Percentiles rank a stretch among this genome's conserved stretches.
Conservation (phyloP, 352 stramenopile genomes). For the Phytophthora foliorum region DNA sequence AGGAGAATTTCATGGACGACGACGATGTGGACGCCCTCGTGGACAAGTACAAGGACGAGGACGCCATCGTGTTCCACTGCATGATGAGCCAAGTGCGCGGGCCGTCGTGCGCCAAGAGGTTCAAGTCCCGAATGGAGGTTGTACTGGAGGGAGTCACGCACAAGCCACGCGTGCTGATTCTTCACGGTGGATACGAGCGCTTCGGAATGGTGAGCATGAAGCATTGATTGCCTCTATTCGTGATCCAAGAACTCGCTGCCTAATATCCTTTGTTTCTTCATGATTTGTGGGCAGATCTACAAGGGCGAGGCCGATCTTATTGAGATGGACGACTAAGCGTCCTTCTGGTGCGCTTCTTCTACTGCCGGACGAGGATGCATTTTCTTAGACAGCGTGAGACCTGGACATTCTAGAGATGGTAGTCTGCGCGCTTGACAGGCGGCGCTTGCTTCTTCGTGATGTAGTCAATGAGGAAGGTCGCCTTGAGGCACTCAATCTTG, state of each 20-base stretch:
- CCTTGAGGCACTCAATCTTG: slow-evolving; percentile 80
- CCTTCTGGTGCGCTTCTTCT: background rate
- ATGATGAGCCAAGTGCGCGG: slow-evolving; percentile 90
- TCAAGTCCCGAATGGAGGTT: slow-evolving; percentile 68
- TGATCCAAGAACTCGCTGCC: slow-evolving; percentile 6
- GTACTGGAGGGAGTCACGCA: slow-evolving; percentile 54
- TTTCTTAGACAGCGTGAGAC: slow-evolving; percentile 7
- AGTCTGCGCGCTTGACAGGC: slow-evolving; percentile 59
- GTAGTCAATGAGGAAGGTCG: slow-evolving; percentile 87
- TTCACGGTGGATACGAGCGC: slow-evolving; percentile 75
- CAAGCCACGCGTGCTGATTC: slow-evolving; percentile 71
- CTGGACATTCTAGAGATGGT: slow-evolving; percentile 52
- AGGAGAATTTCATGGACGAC: slow-evolving; percentile 86
- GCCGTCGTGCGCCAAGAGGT: slow-evolving; percentile 81
- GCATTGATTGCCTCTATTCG: slow-evolving; percentile 3
- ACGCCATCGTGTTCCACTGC: slow-evolving; percentile 87
- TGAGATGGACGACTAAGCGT: slow-evolving; percentile 40
- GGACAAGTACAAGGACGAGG: slow-evolving; percentile 65
- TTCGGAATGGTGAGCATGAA: slow-evolving; percentile 59
- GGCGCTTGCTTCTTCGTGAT: slow-evolving; percentile 84
- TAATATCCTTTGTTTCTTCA: slow-evolving; percentile 28
- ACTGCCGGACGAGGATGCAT: background rate
- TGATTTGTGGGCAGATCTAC: slow-evolving; percentile 52
- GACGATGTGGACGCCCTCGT: slow-evolving; percentile 85
- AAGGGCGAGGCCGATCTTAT: slow-evolving; percentile 57